Conservation (phyloP, 2,329 filamentous ascomycete genomes). For the Aspergillus sp. region DNA sequence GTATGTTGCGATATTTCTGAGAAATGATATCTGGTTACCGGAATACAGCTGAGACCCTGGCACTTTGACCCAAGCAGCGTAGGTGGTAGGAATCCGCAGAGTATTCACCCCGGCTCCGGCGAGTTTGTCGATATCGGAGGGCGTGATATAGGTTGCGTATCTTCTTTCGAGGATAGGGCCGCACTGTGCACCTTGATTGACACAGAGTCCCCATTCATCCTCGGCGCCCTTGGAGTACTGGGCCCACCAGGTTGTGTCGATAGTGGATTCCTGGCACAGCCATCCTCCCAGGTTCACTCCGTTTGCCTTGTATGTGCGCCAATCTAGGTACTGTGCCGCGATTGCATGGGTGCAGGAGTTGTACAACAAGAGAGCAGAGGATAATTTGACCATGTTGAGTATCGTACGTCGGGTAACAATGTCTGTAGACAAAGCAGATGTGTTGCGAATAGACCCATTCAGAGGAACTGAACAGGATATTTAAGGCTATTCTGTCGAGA, state of each 20-base stretch:
- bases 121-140: conserved; percentile 12
- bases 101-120: conserved; percentile 8
- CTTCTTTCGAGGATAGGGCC: conserved; percentile 14
- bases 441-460: too few species aligned
- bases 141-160: conserved; percentile 17
- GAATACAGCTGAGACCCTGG: conserved; percentile 25
- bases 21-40: conserved; percentile 19
- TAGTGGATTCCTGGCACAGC: conserved; percentile 25
- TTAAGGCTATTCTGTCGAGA: neutral
- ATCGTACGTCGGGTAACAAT: too few species aligned
- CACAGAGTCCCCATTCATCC: conserved; percentile 24
- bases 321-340: neutral
- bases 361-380: too few species aligned
- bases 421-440: too few species aligned
- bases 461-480: neutral
- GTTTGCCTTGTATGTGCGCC: neutral
- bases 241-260: conserved; percentile 21
- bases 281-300: conserved; percentile 19
- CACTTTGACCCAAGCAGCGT: conserved; percentile 20
- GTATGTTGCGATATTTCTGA: conserved; percentile 20
- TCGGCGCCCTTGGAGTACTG: conserved; percentile 16
- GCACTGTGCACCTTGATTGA: conserved; percentile 11
- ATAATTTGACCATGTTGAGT: too few species aligned
- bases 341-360: too few species aligned
- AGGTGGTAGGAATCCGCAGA: conserved; percentile 18